A percentile compares a stretch with the other conserved stretches of the same genome.
phyloP scores from a whole-genome alignment of 495 filamentous ascomycete species.

The Neurospora tetraspora region DNA sequence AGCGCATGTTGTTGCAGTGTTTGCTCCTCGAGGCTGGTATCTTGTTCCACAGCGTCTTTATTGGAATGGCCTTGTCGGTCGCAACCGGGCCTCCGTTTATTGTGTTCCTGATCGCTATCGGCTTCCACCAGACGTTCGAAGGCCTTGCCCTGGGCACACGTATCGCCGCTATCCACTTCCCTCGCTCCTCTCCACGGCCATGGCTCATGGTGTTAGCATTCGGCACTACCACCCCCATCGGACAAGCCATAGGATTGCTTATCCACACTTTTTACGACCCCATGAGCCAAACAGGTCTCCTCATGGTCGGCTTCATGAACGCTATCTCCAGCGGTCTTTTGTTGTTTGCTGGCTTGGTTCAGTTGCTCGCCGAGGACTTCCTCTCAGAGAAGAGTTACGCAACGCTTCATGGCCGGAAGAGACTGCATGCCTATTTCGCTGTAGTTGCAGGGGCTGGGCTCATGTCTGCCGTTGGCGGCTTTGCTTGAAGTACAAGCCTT shows the following conservation, averaged over 20 bases:
- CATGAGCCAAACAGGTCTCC: conserved; percentile 63
- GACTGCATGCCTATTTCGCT: conserved; percentile 64
- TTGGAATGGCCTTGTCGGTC: conserved; percentile 82
- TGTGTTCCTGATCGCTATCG: conserved; percentile 72
- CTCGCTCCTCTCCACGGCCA: conserved; percentile 47
- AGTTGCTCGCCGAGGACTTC: conserved; percentile 90
- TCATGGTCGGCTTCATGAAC: conserved; percentile 91
- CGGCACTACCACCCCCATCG: conserved; percentile 81
- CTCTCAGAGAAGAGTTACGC: conserved; percentile 79
- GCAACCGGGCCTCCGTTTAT: conserved; percentile 67
- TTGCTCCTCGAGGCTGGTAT: conserved; percentile 77
- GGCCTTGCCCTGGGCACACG: conserved; percentile 64
- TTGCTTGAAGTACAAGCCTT: conserved; percentile 44
- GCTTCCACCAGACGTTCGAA: conserved; percentile 72
- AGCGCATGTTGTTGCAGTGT: conserved; percentile 64
- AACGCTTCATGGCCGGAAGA: conserved; percentile 55
- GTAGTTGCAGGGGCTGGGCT: conserved; percentile 67
- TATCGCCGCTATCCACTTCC: conserved; percentile 56
- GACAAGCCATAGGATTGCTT: conserved; percentile 77
- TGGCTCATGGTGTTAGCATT: conserved; percentile 97
- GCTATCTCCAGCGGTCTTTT: conserved; percentile 78
- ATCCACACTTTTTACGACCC: conserved; percentile 83
- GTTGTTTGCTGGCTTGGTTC: conserved; percentile 84
- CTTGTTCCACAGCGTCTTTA: conserved; percentile 80
- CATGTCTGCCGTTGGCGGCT: conserved; percentile 87